Evolutionary conservation across 306 rosid genomes (phyloP).

Genomic region (Pueraria montana): DNA sequence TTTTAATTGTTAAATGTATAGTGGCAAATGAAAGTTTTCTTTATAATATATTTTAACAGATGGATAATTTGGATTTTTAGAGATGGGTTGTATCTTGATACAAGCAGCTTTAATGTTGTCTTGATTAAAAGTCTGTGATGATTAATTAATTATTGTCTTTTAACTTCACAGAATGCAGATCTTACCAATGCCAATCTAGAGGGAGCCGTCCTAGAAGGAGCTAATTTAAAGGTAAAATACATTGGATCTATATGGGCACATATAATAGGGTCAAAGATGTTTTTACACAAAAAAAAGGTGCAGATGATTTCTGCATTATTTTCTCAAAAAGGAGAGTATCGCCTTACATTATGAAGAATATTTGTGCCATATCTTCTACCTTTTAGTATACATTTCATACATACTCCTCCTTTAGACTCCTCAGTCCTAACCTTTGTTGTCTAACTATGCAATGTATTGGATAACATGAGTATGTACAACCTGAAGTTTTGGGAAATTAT

Average conservation of each 20-base stretch:
- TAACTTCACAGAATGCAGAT: constrained; percentile 82
- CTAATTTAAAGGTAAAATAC: constrained; percentile 86
- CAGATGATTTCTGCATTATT: constrained; percentile 17
- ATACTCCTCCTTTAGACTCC: background rate
- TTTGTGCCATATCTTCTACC: constrained; percentile 1
- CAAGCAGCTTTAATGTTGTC: background rate
- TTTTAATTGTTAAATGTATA: constrained; percentile 1
- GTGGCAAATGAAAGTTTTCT: constrained; percentile 22
- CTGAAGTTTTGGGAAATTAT: constrained; percentile 31
- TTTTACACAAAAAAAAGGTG: background rate
- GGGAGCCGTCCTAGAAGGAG: constrained; percentile 94
- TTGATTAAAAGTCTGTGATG: constrained; percentile 27
- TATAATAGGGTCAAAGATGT: constrained; percentile 10
- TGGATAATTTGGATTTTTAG: constrained; percentile 20
- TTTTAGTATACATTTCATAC: background rate
- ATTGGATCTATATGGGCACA: constrained; percentile 29
- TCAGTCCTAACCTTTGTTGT: background rate
- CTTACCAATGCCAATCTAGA: constrained; percentile 93
- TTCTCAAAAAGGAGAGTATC: constrained; percentile 24
- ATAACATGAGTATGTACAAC: background rate
- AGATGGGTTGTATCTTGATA: constrained; percentile 1
- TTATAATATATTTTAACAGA: background rate
- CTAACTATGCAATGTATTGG: constrained; percentile 16
- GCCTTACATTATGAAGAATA: background rate
- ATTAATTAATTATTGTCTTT: constrained; percentile 6